phyloP scores from a whole-genome alignment of 306 rosid species.

The Nissolia schottii region DNA sequence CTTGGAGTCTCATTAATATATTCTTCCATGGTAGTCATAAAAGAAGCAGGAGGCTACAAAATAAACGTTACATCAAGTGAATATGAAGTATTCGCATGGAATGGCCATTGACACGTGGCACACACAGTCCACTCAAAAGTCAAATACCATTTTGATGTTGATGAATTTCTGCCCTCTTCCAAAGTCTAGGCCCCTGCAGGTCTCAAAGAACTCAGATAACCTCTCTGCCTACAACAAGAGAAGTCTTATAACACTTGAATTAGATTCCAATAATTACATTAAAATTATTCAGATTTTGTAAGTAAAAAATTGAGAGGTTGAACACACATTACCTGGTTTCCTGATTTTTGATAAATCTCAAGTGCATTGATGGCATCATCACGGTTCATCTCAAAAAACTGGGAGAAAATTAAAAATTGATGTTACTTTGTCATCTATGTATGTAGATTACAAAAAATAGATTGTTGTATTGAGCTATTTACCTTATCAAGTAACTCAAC shows the following conservation, averaged over 20 bases:
- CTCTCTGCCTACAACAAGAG: conserved; percentile 57
- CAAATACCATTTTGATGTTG: conserved; percentile 68
- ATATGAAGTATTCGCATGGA: background rate
- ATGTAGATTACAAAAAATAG: background rate
- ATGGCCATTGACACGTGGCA: background rate
- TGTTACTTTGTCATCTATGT: background rate
- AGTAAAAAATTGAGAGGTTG: background rate
- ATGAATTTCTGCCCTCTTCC: conserved; percentile 74
- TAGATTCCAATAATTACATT: background rate
- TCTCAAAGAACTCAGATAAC: conserved; percentile 69
- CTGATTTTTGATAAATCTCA: conserved; percentile 68
- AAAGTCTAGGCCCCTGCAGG: conserved; percentile 62
- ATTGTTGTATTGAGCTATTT: conserved; percentile 14
- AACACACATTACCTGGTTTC: conserved; percentile 56
- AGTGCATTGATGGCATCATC: conserved; percentile 68
- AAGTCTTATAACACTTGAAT: background rate
- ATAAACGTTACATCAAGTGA: background rate
- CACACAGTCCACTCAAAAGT: background rate
- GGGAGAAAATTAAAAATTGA: background rate
- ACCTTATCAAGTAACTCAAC: conserved; percentile 88
- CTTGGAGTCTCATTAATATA: conserved; percentile 75
- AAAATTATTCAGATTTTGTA: background rate
- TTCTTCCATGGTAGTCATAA: conserved; percentile 81
- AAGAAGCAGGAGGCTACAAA: conserved; percentile 80
- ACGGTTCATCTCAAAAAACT: conserved; percentile 91